phyloP scores from a whole-genome alignment of 495 filamentous ascomycete genomes.

The Tricharina praecox region DNA sequence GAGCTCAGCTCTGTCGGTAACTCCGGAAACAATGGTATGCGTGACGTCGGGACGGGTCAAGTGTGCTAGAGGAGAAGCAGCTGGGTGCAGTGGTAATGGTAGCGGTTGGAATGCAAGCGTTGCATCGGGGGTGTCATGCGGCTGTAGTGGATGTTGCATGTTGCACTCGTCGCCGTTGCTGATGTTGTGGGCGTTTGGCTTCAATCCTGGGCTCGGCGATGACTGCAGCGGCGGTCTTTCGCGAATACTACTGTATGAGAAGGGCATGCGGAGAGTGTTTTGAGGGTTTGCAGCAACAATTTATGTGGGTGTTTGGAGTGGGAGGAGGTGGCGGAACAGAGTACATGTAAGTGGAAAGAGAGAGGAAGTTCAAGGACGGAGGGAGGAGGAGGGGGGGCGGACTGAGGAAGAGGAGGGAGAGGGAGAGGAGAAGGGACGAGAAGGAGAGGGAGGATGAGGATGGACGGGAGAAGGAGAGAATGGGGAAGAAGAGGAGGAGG shows the following conservation, averaged over 20 bases:
- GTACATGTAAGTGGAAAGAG: not conserved
- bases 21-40: not conserved
- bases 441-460: too few relatives aligned
- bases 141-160: not conserved
- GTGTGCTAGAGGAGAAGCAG: not conserved
- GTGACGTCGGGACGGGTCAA: not conserved
- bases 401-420: not conserved
- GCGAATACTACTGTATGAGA: not conserved
- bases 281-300: too few relatives aligned
- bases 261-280: not conserved
- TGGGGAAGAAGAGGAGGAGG: too few relatives aligned
- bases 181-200: not conserved
- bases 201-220: too few relatives aligned
- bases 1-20: constrained; percentile 51
- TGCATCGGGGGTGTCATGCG: constrained; percentile 1
- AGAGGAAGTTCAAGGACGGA: not conserved
- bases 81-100: not conserved
- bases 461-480: too few relatives aligned
- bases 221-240: not conserved
- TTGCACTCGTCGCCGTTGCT: not conserved
- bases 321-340: too few relatives aligned
- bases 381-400: not conserved
- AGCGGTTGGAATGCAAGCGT: not conserved
- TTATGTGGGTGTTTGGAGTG: too few relatives aligned
- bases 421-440: not conserved